phyloP scores from a whole-genome alignment of 2,329 filamentous ascomycete genomes.

The Diaporthe citri region DNA sequence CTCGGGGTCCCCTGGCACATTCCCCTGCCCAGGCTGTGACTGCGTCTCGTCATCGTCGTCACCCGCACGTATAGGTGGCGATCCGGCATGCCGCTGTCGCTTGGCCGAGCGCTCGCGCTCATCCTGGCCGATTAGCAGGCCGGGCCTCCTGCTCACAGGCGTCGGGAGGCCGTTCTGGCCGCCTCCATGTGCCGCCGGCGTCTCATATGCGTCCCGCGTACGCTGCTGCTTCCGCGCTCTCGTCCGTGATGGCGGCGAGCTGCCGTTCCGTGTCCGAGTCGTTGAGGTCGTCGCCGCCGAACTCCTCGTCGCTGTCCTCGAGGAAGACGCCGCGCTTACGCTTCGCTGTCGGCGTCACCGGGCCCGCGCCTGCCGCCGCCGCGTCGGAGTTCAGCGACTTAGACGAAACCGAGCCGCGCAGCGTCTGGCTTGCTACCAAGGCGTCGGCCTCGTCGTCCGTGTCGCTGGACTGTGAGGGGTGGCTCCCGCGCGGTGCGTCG shows the following conservation, averaged over 20 bases:
- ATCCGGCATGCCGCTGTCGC: constrained; percentile 29
- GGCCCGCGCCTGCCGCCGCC: not conserved
- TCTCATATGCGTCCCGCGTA: constrained; percentile 42
- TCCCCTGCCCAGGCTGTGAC: not conserved
- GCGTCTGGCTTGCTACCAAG: constrained; percentile 17
- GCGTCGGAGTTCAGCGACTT: not conserved
- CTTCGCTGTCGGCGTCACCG: constrained; percentile 46
- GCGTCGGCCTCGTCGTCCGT: constrained; percentile 30
- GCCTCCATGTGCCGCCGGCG: constrained; percentile 45
- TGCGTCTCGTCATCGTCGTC: not conserved
- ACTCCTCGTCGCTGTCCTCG: constrained; percentile 44
- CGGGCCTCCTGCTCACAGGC: constrained; percentile 43
- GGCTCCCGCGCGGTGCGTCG: not conserved
- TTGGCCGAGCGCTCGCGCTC: constrained; percentile 35
- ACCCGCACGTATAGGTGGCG: not conserved
- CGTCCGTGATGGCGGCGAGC: constrained; percentile 52
- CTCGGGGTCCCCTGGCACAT: constrained; percentile 4
- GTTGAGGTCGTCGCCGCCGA: constrained; percentile 49
- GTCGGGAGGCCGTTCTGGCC: constrained; percentile 46
- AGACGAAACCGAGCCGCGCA: not conserved
- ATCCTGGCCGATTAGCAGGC: constrained; percentile 38
- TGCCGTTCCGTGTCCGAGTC: constrained; percentile 56
- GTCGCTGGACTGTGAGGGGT: constrained; percentile 15
- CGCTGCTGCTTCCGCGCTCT: constrained; percentile 48
- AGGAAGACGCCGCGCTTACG: constrained; percentile 45